Percentiles rank a stretch among this genome's conserved stretches.
phyloP scores from a whole-genome alignment of 2,329 filamentous ascomycete genomes.

The Diaporthe citriasiana region DNA sequence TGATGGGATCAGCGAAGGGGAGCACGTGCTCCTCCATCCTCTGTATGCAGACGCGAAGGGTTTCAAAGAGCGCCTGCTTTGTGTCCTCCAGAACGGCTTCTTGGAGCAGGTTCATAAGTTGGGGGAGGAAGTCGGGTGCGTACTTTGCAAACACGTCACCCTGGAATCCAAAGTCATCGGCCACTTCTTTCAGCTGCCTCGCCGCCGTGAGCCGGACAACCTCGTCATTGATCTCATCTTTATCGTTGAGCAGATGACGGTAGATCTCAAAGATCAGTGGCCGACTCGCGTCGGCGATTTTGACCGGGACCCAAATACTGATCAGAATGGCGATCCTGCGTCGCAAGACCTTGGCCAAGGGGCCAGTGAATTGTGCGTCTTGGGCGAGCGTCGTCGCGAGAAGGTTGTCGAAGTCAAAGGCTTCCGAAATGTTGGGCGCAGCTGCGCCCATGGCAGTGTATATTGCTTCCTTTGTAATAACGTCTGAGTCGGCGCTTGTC shows the following conservation, averaged over 20 bases:
- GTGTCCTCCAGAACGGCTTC: constrained; percentile 88
- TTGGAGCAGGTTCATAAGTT: constrained; percentile 82
- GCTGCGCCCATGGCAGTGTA: constrained; percentile 94
- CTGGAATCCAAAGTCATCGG: constrained; percentile 88
- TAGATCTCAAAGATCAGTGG: constrained; percentile 90
- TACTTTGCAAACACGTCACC: constrained; percentile 82
- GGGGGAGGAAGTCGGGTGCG: constrained; percentile 78
- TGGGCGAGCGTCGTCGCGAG: constrained; percentile 80
- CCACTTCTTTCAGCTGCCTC: constrained; percentile 82
- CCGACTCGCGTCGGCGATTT: constrained; percentile 76
- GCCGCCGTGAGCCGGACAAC: constrained; percentile 94
- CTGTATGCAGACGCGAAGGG: constrained; percentile 83
- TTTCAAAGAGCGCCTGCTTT: constrained; percentile 90
- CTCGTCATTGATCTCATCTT: constrained; percentile 86
- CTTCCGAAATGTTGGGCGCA: constrained; percentile 79
- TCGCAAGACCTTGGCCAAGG: constrained; percentile 83
- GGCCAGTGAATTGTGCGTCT: constrained; percentile 78
- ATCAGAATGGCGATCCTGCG: constrained; percentile 90
- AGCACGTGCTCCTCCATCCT: constrained; percentile 82
- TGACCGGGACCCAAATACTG: constrained; percentile 89
- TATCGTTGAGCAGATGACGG: constrained; percentile 83
- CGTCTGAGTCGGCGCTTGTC: constrained; percentile 74
- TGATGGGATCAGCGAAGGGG: constrained; percentile 82
- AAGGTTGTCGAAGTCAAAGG: constrained; percentile 88
- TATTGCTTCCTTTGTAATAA: constrained; percentile 91